Evolutionary conservation across 345 rosid genomes (phyloP), one percentile per base, ranked within the genome.

Genomic region (Populus tremula): DNA sequence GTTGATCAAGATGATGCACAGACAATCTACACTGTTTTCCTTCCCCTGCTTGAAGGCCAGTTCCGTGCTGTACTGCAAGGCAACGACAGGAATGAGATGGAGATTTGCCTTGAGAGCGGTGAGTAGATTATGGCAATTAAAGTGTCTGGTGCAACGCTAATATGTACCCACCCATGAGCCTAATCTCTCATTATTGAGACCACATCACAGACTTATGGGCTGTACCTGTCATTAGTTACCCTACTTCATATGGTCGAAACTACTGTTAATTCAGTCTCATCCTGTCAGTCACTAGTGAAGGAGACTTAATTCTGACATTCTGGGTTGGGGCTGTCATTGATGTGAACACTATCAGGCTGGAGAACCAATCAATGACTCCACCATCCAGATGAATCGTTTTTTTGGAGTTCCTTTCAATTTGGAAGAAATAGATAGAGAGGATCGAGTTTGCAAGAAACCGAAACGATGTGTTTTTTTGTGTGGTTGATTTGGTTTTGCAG

Each of bases 21-120:
- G 2, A 92, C 92, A 43, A 78, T 96, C 76, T 93, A 93, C 84
- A 93, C 95, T 0, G 92, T 93, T 76, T 92, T 96, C 81, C 97
- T 96, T 23, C 98, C 98, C 56, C 91, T 96, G 31, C 97, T 96
- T 21, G 99, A 96, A 82, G 98, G 98, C 87, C 98, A 82, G 71
- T 96, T 96, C 85, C 93, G 99, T 83, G 89, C 98, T 75, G 98
- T 87, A 45, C 84, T 96, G 21, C 99, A 96, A 85, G 99, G 98
- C 79, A 96, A 90, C 61, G 94, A 89, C 49, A 89, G 82, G 78
- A 92, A 89, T 35, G 96, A 92, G 88, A 76, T 96, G 2, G 97
- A 96, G 90, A 87, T 96, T 78, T 96, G 98, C 86, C 87, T 93
- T 18, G 99, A 95, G 89, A 95, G 99, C 68, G 99, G 99, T 93